Evolutionary conservation across 305 asterid genomes (phyloP).

Genomic region (Fraxinus xanthoxyloides): DNA sequence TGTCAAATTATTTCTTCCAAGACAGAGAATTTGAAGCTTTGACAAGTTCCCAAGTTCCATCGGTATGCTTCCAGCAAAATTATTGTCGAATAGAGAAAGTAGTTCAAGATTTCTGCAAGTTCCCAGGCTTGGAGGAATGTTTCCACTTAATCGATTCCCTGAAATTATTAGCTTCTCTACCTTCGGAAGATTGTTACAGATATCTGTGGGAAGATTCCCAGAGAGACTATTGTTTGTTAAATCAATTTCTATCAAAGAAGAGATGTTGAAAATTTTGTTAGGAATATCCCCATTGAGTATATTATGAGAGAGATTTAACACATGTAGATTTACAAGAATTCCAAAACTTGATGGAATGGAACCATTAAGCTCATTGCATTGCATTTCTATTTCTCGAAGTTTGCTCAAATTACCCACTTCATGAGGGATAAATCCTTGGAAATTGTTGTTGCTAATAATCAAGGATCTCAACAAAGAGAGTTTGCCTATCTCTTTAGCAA

Average conservation of each 20-base stretch:
- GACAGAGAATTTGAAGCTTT: neutral
- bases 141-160: neutral
- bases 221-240: neutral
- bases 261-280: neutral
- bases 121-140: neutral
- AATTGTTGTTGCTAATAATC: slow-evolving; percentile 16
- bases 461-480: slow-evolving; percentile 13
- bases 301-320: neutral
- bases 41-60: slow-evolving; percentile 1
- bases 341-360: neutral
- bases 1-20: slow-evolving; percentile 8
- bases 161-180: neutral
- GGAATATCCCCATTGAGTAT: neutral
- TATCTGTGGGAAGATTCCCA: neutral
- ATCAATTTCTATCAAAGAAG: neutral
- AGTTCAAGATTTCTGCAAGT: neutral
- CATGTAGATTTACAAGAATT: neutral
- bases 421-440: slow-evolving; percentile 6
- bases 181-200: neutral
- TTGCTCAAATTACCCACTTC: slow-evolving; percentile 21
- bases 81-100: neutral
- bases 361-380: slow-evolving; percentile 1
- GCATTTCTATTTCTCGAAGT: neutral
- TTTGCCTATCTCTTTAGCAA: slow-evolving; percentile 9
- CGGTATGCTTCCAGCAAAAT: slow-evolving; percentile 15